A percentile compares a stretch with the other conserved stretches of the same genome.
These are phyloP conservation scores for Kwoniella newhampshirensis DNA, from an alignment of 768 basidiomycete species.

Conservation along the genomic window DNA sequence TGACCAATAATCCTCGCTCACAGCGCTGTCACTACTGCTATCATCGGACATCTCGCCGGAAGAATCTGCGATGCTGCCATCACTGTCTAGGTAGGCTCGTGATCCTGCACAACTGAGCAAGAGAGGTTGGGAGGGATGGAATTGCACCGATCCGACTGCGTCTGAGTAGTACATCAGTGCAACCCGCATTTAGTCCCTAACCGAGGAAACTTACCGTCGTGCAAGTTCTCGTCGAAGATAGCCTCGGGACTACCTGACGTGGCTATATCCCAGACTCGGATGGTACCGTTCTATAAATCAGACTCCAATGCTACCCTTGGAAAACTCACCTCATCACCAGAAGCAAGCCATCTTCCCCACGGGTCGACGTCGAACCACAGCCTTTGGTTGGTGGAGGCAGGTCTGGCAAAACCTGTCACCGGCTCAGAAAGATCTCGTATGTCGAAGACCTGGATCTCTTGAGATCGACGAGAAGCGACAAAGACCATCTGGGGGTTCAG, in stretches of 20 bases:
- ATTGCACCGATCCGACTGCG: constrained; percentile 68
- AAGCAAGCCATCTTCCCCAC: constrained; percentile 64
- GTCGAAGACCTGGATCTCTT: constrained; percentile 73
- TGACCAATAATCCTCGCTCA: too few species aligned
- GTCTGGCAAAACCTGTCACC: constrained; percentile 56
- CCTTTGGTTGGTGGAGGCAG: constrained; percentile 69
- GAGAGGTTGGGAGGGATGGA: constrained; percentile 66
- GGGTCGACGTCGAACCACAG: constrained; percentile 74
- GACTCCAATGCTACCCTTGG: background rate
- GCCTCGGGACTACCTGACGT: background rate
- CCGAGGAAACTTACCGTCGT: constrained; percentile 58
- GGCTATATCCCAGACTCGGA: constrained; percentile 63
- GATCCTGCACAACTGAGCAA: constrained; percentile 74
- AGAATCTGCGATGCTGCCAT: too few species aligned
- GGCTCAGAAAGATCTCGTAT: constrained; percentile 60
- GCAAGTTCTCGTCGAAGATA: constrained; percentile 58
- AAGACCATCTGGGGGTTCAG: constrained; percentile 69
- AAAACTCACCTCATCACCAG: constrained; percentile 67
- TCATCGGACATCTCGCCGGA: too few species aligned
- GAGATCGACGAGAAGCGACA: constrained; percentile 71
- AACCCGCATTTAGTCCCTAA: background rate
- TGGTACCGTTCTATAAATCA: constrained; percentile 59
- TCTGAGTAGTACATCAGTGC: constrained; percentile 57
- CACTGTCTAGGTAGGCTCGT: constrained; percentile 53
- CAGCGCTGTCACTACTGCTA: too few species aligned